Conservation (phyloP, 768 basidiomycete genomes). For the Neoboletus brunneissimus region DNA sequence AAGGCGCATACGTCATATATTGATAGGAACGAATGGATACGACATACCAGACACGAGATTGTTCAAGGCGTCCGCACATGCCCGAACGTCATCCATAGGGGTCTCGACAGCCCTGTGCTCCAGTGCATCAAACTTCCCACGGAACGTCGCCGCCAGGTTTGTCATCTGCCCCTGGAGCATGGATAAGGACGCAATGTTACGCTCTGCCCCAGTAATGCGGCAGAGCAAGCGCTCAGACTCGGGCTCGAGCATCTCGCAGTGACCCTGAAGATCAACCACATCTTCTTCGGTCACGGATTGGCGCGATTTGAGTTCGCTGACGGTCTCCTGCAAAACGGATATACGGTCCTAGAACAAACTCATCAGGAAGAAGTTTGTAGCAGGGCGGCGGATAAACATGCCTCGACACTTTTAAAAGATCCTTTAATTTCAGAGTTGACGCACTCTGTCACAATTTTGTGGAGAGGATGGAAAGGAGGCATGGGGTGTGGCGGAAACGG, state of each 20-base stretch:
- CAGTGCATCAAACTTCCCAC: constrained; percentile 18
- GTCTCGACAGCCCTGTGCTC: constrained; percentile 9
- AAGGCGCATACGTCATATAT: background rate
- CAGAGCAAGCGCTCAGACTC: constrained; percentile 31
- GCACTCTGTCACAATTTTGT: constrained; percentile 18
- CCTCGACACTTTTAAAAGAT: constrained; percentile 24
- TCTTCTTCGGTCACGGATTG: constrained; percentile 30
- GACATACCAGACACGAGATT: constrained; percentile 43
- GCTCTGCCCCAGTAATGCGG: constrained; percentile 27
- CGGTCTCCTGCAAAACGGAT: constrained; percentile 15
- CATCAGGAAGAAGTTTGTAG: background rate
- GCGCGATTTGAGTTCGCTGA: constrained; percentile 23
- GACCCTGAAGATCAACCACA: constrained; percentile 32
- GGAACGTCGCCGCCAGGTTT: constrained; percentile 20
- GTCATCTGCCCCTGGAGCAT: constrained; percentile 26
- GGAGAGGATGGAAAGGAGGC: constrained; percentile 12
- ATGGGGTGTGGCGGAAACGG: constrained; percentile 9
- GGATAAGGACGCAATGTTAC: constrained; percentile 32
- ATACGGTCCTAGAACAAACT: constrained; percentile 23
- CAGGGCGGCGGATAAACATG: background rate
- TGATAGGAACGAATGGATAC: background rate
- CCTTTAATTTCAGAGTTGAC: constrained; percentile 23
- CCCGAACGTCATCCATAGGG: constrained; percentile 21
- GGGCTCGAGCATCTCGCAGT: constrained; percentile 39
- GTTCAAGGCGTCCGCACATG: constrained; percentile 36